Conservation (phyloP, 148 eudicot genomes). For the Camellia sinensis region DNA sequence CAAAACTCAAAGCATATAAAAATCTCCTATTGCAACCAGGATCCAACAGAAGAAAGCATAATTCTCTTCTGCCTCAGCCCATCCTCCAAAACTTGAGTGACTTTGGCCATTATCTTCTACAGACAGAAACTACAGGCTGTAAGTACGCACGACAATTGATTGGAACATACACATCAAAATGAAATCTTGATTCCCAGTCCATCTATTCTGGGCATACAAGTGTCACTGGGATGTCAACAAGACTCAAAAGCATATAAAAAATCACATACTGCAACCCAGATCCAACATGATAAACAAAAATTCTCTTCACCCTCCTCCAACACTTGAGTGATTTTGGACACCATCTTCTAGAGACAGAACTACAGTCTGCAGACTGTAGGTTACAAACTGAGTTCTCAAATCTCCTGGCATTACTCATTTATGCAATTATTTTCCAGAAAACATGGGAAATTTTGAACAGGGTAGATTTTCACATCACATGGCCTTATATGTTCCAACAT, state of each 20-base stretch:
- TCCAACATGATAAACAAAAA: not conserved
- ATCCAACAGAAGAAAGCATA: not conserved
- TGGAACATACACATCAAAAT: not conserved
- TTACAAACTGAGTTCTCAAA: not conserved
- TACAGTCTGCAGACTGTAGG: not conserved
- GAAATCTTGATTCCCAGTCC: not conserved
- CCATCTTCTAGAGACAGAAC: not conserved
- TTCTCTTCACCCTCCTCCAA: not conserved
- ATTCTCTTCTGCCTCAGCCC: not conserved
- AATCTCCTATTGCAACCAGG: not conserved
- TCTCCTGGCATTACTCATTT: too few relatives aligned
- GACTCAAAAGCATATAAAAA: not conserved
- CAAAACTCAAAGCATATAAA: not conserved
- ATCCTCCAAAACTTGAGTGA: not conserved
- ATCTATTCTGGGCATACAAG: not conserved
- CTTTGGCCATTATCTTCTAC: not conserved
- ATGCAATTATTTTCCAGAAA: not conserved
- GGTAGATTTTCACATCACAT: too few relatives aligned
- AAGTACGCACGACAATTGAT: not conserved
- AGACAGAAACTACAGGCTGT: not conserved
- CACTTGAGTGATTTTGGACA: not conserved
- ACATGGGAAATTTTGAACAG: too few relatives aligned
- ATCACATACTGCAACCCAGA: not conserved
- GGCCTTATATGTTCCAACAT: too few relatives aligned
- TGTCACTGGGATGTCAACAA: not conserved